A percentile compares a stretch with the other conserved stretches of the same genome.
Evolutionary conservation across 192 early-diverging fungal species (phyloP).

Genomic region (Linnemannia schmuckeri): DNA sequence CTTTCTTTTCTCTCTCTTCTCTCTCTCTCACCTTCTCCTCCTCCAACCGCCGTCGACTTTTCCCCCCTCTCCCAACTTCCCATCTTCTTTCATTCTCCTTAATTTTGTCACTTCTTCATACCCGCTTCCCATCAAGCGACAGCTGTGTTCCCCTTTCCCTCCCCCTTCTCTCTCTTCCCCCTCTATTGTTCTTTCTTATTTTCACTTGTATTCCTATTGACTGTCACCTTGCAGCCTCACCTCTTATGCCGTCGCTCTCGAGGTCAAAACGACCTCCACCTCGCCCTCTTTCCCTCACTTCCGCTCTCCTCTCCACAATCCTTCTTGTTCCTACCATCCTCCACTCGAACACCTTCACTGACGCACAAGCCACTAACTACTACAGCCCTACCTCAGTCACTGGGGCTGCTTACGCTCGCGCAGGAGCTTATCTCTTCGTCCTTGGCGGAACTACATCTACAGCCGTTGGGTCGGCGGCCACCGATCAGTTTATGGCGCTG

Average conservation of each 20-base stretch:
- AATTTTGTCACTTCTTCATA: neutral
- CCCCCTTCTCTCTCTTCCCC: too few relatives aligned
- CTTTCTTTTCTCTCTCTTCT: neutral
- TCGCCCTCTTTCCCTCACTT: neutral
- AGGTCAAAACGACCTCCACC: neutral
- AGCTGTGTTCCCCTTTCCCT: neutral
- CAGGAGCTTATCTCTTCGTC: neutral
- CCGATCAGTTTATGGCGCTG: constrained; percentile 4
- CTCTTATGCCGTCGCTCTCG: neutral
- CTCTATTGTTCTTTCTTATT: too few relatives aligned
- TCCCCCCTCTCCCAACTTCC: neutral
- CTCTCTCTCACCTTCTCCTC: neutral
- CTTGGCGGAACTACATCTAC: neutral
- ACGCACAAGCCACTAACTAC: neutral
- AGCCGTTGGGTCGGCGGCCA: too few relatives aligned
- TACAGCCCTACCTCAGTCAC: neutral
- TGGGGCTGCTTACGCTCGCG: neutral
- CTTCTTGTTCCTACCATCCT: neutral
- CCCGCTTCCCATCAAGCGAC: neutral
- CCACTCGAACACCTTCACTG: neutral
- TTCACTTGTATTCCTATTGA: too few relatives aligned
- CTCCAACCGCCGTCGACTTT: too few relatives aligned
- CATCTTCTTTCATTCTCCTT: neutral
- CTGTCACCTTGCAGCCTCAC: neutral
- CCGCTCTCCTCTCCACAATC: neutral